Evolutionary conservation across 2,329 filamentous ascomycete genomes (phyloP).

Genomic region (Cadophora malorum): DNA sequence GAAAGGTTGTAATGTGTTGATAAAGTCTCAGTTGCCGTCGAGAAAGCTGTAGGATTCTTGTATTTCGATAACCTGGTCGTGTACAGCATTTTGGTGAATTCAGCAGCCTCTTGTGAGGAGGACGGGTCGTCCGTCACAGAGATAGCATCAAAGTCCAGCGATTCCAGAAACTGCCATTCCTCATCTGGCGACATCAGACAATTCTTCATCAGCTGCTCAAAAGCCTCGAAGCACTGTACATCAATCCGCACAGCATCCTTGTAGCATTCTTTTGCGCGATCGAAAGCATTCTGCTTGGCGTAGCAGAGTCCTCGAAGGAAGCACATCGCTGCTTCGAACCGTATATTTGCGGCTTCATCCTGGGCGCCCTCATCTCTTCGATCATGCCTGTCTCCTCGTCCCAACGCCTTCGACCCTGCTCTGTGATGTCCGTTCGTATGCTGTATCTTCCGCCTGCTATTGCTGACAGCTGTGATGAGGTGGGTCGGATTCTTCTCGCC

Average conservation of each 20-base stretch:
- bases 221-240: slow-evolving; percentile 97
- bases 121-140: slow-evolving; percentile 68
- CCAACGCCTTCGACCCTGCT: slow-evolving; percentile 56
- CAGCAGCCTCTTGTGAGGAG: slow-evolving; percentile 81
- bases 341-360: slow-evolving; percentile 76
- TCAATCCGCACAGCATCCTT: slow-evolving; percentile 97
- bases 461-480: slow-evolving; percentile 72
- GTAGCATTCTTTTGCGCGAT: slow-evolving; percentile 97
- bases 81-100: slow-evolving; percentile 96
- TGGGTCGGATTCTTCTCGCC: slow-evolving; percentile 95
- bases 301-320: slow-evolving; percentile 93
- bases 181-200: slow-evolving; percentile 81
- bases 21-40: slow-evolving; percentile 85
- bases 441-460: slow-evolving; percentile 72
- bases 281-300: slow-evolving; percentile 96
- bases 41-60: slow-evolving; percentile 82
- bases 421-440: slow-evolving; percentile 62
- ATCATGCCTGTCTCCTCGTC: slow-evolving; percentile 37
- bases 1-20: slow-evolving; percentile 92
- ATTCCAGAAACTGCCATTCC: slow-evolving; percentile 74
- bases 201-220: slow-evolving; percentile 97
- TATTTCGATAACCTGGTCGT: slow-evolving; percentile 96
- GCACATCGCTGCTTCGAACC: slow-evolving; percentile 97
- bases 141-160: slow-evolving; percentile 87
- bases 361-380: slow-evolving; percentile 45